Conservation (phyloP, 257 asterid genomes). For the Solanum stenotomum region DNA sequence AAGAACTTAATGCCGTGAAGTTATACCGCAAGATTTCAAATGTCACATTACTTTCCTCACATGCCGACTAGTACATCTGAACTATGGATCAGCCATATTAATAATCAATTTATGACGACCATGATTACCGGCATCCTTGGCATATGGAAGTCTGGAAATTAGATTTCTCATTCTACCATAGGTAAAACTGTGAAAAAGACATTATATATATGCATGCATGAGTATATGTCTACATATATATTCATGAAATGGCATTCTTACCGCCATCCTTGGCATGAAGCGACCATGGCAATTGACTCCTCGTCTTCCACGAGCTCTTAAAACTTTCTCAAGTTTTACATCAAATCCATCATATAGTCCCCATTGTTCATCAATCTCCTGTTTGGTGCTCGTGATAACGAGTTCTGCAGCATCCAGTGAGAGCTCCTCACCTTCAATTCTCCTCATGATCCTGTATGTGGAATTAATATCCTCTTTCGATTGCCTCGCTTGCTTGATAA, state of each 20-base stretch:
- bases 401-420: slow-evolving; percentile 77
- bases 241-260: slow-evolving; percentile 12
- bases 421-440: slow-evolving; percentile 81
- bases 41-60: background rate
- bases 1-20: background rate
- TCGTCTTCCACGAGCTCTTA: slow-evolving; percentile 71
- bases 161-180: background rate
- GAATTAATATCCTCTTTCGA: slow-evolving; percentile 82
- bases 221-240: background rate
- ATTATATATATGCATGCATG: background rate
- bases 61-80: background rate
- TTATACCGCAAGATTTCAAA: background rate
- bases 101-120: background rate
- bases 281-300: slow-evolving; percentile 80
- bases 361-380: slow-evolving; percentile 90
- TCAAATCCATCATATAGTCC: slow-evolving; percentile 84
- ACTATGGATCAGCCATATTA: background rate
- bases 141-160: background rate
- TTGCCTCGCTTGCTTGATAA: slow-evolving; percentile 69
- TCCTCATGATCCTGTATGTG: slow-evolving; percentile 70
- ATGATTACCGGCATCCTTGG: background rate
- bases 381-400: slow-evolving; percentile 74
- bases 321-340: slow-evolving; percentile 63
- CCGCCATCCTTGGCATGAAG: slow-evolving; percentile 90
- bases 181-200: background rate